Evolutionary conservation across 1,284 basidiomycete genomes (phyloP).

Genomic region (Phlebopus sp.): DNA sequence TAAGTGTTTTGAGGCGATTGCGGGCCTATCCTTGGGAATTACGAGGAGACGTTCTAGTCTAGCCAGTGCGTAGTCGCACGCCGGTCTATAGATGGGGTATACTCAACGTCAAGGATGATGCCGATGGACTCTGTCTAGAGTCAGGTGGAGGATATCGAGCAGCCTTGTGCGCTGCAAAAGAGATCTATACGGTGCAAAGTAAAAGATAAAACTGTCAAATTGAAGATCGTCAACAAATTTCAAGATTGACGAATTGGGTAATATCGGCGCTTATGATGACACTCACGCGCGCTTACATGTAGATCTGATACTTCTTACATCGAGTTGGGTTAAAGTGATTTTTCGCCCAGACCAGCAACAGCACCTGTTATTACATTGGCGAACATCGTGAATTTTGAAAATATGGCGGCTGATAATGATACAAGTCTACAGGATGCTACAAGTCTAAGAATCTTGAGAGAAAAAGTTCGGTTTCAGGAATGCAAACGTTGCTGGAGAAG

Average conservation of each 20-base stretch:
- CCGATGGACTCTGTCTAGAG: too few species aligned
- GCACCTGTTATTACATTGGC: too few species aligned
- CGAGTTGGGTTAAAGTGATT: too few species aligned
- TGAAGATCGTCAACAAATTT: not conserved
- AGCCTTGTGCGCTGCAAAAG: not conserved
- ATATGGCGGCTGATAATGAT: too few species aligned
- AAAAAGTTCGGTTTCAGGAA: constrained; percentile 1
- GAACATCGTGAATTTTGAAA: too few species aligned
- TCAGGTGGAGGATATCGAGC: too few species aligned
- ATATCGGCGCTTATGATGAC: not conserved
- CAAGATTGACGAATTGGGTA: constrained; percentile 11
- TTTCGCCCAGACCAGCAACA: too few species aligned
- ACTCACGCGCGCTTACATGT: too few species aligned
- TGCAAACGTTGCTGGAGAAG: not conserved
- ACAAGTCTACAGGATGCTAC: not conserved
- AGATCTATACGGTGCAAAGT: not conserved
- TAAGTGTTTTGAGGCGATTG: constrained; percentile 5
- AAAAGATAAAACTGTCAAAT: constrained; percentile 4
- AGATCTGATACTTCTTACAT: too few species aligned
- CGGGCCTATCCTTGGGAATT: constrained; percentile 19
- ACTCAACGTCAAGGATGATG: not conserved
- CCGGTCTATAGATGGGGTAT: constrained; percentile 16
- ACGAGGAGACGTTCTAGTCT: not conserved
- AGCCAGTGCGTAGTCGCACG: constrained; percentile 2
- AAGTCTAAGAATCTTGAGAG: not conserved